Percentiles rank a stretch among this genome's conserved stretches.
Conservation (phyloP, 164 flowering plant genomes). For the Vitis riparia region DNA sequence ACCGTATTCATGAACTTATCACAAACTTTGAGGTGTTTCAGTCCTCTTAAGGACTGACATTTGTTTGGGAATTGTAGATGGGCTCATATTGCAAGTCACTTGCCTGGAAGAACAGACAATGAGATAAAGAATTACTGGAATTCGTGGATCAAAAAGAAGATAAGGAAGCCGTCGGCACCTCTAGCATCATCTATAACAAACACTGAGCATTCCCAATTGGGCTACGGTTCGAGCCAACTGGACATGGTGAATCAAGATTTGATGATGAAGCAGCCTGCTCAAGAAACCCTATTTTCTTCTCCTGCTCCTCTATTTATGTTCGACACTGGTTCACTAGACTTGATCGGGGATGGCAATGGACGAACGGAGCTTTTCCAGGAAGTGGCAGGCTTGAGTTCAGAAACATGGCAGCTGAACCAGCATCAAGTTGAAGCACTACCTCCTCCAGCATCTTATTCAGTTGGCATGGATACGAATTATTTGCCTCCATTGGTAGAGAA, state of each 20-base stretch:
- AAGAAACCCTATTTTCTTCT: conserved; percentile 47
- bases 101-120: conserved; percentile 94
- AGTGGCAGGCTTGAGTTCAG: conserved; percentile 14
- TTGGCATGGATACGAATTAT: conserved; percentile 27
- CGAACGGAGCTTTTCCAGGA: conserved; percentile 34
- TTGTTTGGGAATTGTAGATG: conserved; percentile 43
- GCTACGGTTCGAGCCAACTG: conserved; percentile 29
- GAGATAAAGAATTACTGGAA: conserved; percentile 97
- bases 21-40: no score
- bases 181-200: conserved; percentile 8
- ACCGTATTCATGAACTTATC: no score
- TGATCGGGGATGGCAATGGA: not conserved
- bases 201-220: conserved; percentile 27
- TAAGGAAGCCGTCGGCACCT: conserved; percentile 50
- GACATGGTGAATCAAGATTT: conserved; percentile 41
- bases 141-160: conserved; percentile 94
- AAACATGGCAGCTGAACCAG: conserved; percentile 41
- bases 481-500: conserved; percentile 63
- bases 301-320: conserved; percentile 61
- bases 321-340: conserved; percentile 39
- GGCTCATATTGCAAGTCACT: conserved; percentile 98
- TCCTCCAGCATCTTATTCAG: conserved; percentile 5
- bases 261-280: conserved; percentile 29
- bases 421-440: conserved; percentile 26
- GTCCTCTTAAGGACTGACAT: not conserved